Percentiles rank a stretch among this genome's conserved stretches.
phyloP scores from a whole-genome alignment of 768 basidiomycete species.

The Serendipita indica region DNA sequence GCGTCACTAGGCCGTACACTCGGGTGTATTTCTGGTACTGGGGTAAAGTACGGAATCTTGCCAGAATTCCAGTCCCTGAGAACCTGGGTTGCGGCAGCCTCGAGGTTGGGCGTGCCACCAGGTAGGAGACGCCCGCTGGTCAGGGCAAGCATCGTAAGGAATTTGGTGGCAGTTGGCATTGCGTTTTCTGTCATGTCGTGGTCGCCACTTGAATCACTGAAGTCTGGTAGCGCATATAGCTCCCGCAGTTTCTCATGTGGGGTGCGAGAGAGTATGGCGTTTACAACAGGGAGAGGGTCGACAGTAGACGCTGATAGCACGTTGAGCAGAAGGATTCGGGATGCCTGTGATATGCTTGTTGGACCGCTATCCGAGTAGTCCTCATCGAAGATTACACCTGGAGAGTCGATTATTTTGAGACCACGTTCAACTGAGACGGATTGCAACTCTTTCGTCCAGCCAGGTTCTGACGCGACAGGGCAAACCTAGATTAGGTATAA shows the following conservation, averaged over 20 bases:
- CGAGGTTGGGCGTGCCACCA: slow-evolving; percentile 86
- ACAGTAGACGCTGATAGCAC: slow-evolving; percentile 84
- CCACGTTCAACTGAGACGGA: slow-evolving; percentile 86
- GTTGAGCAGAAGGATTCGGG: slow-evolving; percentile 54
- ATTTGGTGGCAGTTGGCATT: slow-evolving; percentile 47
- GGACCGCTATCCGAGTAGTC: slow-evolving; percentile 31
- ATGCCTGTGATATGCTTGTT: slow-evolving; percentile 15
- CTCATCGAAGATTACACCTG: slow-evolving; percentile 93
- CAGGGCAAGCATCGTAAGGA: slow-evolving; percentile 80
- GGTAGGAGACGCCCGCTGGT: slow-evolving; percentile 64
- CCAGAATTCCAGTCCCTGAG: slow-evolving; percentile 92
- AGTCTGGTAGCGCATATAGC: slow-evolving; percentile 74
- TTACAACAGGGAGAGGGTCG: slow-evolving; percentile 63
- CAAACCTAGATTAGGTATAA: slow-evolving; percentile 49
- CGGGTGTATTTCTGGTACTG: slow-evolving; percentile 64
- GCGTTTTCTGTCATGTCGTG: neutral
- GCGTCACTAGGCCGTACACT: slow-evolving; percentile 31
- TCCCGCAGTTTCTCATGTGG: slow-evolving; percentile 55
- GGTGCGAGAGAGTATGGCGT: slow-evolving; percentile 69
- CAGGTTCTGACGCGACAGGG: slow-evolving; percentile 84
- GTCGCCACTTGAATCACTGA: slow-evolving; percentile 18
- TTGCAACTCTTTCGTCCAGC: slow-evolving; percentile 86
- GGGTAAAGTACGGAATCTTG: slow-evolving; percentile 80
- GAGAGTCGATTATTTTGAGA: slow-evolving; percentile 84
- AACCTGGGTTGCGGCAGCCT: slow-evolving; percentile 65